Conservation (phyloP, 495 filamentous ascomycete species). For the Cairneyella variabilis region DNA sequence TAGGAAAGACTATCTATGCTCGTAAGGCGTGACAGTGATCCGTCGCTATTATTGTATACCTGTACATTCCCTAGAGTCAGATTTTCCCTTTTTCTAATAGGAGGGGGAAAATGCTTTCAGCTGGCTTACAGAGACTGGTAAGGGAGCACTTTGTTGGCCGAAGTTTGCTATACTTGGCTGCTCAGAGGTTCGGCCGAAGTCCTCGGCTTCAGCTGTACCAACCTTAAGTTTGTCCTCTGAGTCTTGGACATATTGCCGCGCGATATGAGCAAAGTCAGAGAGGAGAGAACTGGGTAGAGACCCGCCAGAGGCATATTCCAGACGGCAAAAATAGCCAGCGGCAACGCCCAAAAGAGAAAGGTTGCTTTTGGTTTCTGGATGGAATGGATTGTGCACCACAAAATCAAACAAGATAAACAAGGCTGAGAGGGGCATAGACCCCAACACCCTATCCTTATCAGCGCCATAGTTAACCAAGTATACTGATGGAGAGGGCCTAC, state of each 20-base stretch:
- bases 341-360: constrained; percentile 30
- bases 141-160: not conserved
- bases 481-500: constrained; percentile 18
- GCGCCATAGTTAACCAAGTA: not conserved
- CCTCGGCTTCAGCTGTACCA: not conserved
- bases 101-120: not conserved
- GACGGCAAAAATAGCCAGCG: constrained; percentile 32
- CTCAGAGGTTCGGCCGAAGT: not conserved
- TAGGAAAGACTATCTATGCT: not conserved
- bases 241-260: constrained; percentile 30
- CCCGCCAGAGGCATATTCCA: constrained; percentile 31
- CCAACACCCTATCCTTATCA: constrained; percentile 20
- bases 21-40: not conserved
- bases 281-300: constrained; percentile 29
- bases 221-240: not conserved
- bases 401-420: constrained; percentile 40
- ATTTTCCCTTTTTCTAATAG: not conserved
- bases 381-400: constrained; percentile 35
- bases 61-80: not conserved
- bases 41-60: not conserved
- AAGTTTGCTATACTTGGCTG: not conserved
- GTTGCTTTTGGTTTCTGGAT: constrained; percentile 34
- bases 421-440: constrained; percentile 29
- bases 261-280: constrained; percentile 32
- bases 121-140: not conserved